phyloP scores from a whole-genome alignment of 176 grass and related monocot genomes.

The Carex kokanica region DNA sequence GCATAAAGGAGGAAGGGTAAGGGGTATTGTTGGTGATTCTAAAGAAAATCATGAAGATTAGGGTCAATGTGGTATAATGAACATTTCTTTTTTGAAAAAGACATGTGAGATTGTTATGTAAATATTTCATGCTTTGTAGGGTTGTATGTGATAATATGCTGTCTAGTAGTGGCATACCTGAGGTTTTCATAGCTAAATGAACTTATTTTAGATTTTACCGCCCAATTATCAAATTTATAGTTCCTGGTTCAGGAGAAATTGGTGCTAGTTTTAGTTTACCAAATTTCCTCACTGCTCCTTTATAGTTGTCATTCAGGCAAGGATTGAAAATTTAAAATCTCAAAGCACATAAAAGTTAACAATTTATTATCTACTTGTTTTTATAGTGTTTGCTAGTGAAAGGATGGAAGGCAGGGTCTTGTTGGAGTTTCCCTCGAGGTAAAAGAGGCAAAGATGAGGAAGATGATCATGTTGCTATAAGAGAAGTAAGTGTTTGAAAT shows the following conservation, averaged over 20 bases:
- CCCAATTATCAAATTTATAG: neutral
- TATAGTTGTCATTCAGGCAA: neutral
- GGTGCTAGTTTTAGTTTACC: neutral
- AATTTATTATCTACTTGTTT: conserved; percentile 2
- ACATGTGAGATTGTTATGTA: neutral
- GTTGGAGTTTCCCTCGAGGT: conserved; percentile 97
- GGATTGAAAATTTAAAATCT: neutral
- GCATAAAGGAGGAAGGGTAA: neutral
- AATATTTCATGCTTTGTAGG: neutral
- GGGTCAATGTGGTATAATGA: neutral
- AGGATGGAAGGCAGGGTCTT: conserved; percentile 87
- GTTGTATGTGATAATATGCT: neutral
- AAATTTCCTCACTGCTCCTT: neutral
- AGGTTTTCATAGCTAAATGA: neutral
- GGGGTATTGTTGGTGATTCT: neutral
- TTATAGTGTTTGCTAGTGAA: conserved; percentile 94
- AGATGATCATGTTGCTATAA: conserved; percentile 82
- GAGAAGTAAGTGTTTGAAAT: conserved; percentile 56
- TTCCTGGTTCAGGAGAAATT: neutral
- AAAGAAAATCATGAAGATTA: neutral
- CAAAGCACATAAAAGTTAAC: neutral
- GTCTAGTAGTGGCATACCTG: neutral
- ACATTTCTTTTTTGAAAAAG: neutral
- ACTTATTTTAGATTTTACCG: neutral
- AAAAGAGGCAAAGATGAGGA: conserved; percentile 98